These are phyloP conservation scores for Sphaerulina populicola DNA, from an alignment of 2,329 filamentous ascomycete species.

Conservation along the genomic window DNA sequence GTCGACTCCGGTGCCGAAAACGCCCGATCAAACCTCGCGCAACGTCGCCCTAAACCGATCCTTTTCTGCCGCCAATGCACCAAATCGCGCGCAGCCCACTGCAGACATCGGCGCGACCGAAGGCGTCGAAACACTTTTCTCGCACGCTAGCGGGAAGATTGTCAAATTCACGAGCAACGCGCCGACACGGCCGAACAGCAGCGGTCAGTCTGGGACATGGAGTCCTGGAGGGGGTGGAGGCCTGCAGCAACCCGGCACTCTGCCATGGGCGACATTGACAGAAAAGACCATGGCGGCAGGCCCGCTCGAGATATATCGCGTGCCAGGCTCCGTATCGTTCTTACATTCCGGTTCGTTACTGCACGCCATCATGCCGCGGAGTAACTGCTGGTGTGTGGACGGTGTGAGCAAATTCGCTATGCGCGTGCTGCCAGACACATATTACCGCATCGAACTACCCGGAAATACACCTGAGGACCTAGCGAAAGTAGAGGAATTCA, in stretches of 20 bases:
- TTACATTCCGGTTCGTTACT: constrained; percentile 76
- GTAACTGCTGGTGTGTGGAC: constrained; percentile 90
- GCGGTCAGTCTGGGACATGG: constrained; percentile 7
- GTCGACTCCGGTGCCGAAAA: constrained; percentile 25
- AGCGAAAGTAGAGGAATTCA: constrained; percentile 57
- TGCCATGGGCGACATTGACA: constrained; percentile 66
- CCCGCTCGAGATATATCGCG: constrained; percentile 72
- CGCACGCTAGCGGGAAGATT: constrained; percentile 64
- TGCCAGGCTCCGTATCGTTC: constrained; percentile 78
- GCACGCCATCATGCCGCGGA: constrained; percentile 79
- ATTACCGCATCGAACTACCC: constrained; percentile 84
- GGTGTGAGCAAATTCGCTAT: constrained; percentile 78
- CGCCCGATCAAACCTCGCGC: constrained; percentile 25
- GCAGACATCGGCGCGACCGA: constrained; percentile 33
- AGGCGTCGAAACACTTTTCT: constrained; percentile 63
- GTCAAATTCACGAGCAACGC: constrained; percentile 50
- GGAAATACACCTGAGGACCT: constrained; percentile 56
- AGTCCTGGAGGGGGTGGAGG: constrained; percentile 21
- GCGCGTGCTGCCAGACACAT: constrained; percentile 71
- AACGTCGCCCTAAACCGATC: constrained; percentile 35
- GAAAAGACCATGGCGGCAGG: constrained; percentile 77
- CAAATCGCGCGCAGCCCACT: constrained; percentile 27
- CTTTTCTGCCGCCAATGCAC: constrained; percentile 35
- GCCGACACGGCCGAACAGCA: constrained; percentile 26
- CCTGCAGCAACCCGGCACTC: constrained; percentile 39